A percentile compares a stretch with the other conserved stretches of the same genome.
phyloP scores from a whole-genome alignment of 345 rosid species.

The Ailanthus altissimus region DNA sequence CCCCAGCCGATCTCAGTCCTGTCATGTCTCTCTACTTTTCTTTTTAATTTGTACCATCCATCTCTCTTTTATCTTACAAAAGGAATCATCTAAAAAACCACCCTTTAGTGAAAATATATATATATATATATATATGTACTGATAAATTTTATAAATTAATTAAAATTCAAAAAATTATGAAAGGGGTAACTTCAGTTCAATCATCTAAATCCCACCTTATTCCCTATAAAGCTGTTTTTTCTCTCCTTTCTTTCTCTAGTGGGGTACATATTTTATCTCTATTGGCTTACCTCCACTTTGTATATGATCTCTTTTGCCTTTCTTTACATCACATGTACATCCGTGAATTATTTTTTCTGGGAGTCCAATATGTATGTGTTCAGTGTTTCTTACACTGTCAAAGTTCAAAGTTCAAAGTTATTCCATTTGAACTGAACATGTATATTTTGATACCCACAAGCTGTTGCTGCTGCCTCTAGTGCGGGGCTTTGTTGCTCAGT shows the following conservation, averaged over 20 bases:
- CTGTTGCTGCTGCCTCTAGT: conserved; percentile 24
- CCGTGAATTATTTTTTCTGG: conserved; percentile 12
- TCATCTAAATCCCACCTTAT: conserved; percentile 56
- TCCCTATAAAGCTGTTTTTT: conserved; percentile 54
- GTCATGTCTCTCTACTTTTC: conserved; percentile 31
- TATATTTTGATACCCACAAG: conserved; percentile 25
- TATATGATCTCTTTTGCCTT: conserved; percentile 24
- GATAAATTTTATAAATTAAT: too few relatives aligned
- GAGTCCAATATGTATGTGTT: conserved; percentile 17
- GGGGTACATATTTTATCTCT: conserved; percentile 37
- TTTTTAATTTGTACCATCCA: conserved; percentile 1
- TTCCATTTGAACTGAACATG: conserved; percentile 36
- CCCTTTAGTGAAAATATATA: background rate
- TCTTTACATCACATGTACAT: conserved; percentile 23
- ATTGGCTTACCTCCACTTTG: conserved; percentile 44
- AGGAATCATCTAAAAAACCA: background rate
- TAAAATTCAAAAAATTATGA: background rate
- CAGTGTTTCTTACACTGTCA: conserved; percentile 22
- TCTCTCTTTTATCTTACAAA: conserved; percentile 1
- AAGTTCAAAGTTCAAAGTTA: conserved; percentile 31
- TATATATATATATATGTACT: too few relatives aligned
- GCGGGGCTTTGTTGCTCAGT: conserved; percentile 10
- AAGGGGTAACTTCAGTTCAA: conserved; percentile 40
- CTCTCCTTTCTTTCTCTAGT: conserved; percentile 29
- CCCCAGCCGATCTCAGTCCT: conserved; percentile 46